These are phyloP conservation scores for Lipomyces mesembrius DNA, from an alignment of 805 yeast species.

Conservation along the genomic window DNA sequence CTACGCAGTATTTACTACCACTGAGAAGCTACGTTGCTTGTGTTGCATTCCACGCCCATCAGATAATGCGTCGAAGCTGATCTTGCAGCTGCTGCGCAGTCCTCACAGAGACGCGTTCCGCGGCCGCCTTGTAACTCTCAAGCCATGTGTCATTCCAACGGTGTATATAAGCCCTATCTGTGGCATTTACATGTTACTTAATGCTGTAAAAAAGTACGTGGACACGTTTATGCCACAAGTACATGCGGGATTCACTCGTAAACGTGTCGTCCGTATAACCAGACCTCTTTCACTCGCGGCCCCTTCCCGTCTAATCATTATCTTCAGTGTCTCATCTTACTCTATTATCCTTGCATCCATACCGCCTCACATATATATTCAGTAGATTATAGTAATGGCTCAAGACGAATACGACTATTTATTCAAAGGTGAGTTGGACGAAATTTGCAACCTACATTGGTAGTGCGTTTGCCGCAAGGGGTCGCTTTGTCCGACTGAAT, in stretches of 20 bases:
- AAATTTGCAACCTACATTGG: neutral
- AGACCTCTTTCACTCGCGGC: neutral
- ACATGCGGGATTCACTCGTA: neutral
- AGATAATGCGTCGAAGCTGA: neutral
- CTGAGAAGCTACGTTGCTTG: neutral
- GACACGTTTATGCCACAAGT: neutral
- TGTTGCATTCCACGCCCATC: neutral
- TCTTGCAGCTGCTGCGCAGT: neutral
- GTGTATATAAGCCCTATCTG: neutral
- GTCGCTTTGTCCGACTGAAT: neutral
- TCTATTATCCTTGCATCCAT: neutral
- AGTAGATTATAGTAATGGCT: constrained; percentile 34
- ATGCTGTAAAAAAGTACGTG: neutral
- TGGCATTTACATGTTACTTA: neutral
- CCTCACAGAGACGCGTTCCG: neutral
- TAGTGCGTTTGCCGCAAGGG: constrained; percentile 2
- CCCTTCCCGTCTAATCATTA: neutral
- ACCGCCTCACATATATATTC: neutral
- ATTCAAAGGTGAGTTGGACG: constrained; percentile 61
- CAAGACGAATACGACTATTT: constrained; percentile 85
- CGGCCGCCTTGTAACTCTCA: neutral
- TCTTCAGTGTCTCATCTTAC: constrained; percentile 3
- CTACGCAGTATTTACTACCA: neutral
- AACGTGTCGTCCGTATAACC: neutral
- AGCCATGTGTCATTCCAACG: neutral